These are phyloP conservation scores for Chaetomiaceae sp. DNA, from an alignment of 2,329 filamentous ascomycete species.

Conservation along the genomic window DNA sequence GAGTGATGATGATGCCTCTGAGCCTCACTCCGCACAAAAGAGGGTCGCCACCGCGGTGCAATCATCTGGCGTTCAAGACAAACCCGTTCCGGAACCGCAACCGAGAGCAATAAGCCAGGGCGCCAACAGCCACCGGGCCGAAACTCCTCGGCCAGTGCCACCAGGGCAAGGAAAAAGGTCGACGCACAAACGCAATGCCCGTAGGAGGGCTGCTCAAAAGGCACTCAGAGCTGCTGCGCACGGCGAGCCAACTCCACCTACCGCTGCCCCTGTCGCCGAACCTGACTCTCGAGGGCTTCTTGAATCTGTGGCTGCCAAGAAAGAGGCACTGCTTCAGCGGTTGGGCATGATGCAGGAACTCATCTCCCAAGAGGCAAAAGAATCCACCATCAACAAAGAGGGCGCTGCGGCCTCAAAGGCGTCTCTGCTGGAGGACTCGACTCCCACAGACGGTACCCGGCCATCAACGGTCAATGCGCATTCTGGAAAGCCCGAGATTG, in stretches of 20 bases:
- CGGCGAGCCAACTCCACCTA: neutral
- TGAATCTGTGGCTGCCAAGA: slow-evolving; percentile 32
- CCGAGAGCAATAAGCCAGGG: too few species aligned
- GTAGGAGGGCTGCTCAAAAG: slow-evolving; percentile 37
- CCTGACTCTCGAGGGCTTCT: neutral
- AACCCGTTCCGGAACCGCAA: too few species aligned
- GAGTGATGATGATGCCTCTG: neutral
- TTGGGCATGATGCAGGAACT: slow-evolving; percentile 8
- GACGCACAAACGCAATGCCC: slow-evolving; percentile 50
- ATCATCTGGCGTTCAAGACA: neutral
- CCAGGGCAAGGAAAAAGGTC: slow-evolving; percentile 33
- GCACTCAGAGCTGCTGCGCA: slow-evolving; percentile 12
- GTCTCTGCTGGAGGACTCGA: slow-evolving; percentile 35
- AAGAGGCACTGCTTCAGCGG: slow-evolving; percentile 36
- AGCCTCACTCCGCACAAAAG: neutral
- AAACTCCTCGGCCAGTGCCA: slow-evolving; percentile 8
- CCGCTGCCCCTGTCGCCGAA: neutral
- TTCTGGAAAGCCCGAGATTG: slow-evolving; percentile 24
- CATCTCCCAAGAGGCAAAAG: neutral
- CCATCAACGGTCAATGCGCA: slow-evolving; percentile 29
- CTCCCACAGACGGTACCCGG: slow-evolving; percentile 53
- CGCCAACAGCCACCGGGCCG: neutral
- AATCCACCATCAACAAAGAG: neutral
- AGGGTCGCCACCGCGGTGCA: neutral
- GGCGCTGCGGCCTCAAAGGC: neutral